Evolutionary conservation across 2,329 filamentous ascomycete species (phyloP), one percentile per base, ranked within the genome.

Genomic region (Fusarium armeniacum): DNA sequence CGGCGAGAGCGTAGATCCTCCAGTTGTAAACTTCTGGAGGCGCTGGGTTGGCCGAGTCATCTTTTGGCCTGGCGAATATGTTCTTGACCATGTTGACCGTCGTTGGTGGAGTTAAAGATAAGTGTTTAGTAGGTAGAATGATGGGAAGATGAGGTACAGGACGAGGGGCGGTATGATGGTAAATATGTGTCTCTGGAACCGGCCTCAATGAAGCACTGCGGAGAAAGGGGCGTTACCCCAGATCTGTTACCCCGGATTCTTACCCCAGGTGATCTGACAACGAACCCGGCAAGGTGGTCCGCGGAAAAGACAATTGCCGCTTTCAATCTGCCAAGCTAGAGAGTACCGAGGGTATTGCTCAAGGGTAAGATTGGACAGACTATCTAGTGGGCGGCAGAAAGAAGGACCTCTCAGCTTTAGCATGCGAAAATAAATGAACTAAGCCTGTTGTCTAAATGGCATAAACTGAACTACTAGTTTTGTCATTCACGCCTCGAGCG

Each of bases 11-110:
- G 5, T 58, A 58, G 22, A 58, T 43, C n/a, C 55, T 41, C 55
- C 55, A 58, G 46, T 52, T 52, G 22, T 58, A 43, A 38, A 53
- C 55, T n/a, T 58, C 55, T 28, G 46, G 46, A 15, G 55, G 55
- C 18, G 46, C 55, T n/a, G 53, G 53, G 9, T 56, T 56, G 24
- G 53, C 53, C 33, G 53, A 56, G 43, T 56, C 6, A 30, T 56
- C 53, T 20, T 49, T 44, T 26, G 53, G 53, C 43, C 53, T 47
- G 12, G 53, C 53, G 12, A 56, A 56, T 26, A 56, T 56, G 11
- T 56, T 50, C 8, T 49, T 56, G 3, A 40, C n/a, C 53, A 56
- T 56, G 5, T 18, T 49, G 53, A n/a, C 33, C 7, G 20, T 13
- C 6, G 10, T 8, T 18, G 4, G 4, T 38, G 12, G 2, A n/a